These are phyloP conservation scores for Pythium plurisporium DNA, from an alignment of 352 stramenopile species.

Conservation along the genomic window DNA sequence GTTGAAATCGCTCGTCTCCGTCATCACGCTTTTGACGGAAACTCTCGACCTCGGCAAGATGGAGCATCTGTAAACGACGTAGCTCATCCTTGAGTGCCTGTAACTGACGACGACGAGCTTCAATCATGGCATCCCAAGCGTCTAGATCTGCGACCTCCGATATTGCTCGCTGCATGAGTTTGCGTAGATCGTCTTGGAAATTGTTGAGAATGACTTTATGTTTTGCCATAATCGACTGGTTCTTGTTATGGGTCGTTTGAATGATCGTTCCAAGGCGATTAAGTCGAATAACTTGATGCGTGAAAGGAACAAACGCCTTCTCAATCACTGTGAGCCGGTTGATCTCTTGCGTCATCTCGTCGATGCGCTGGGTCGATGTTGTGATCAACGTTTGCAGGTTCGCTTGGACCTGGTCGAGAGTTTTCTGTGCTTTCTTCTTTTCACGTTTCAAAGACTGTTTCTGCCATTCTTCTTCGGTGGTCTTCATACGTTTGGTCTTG, in stretches of 20 bases:
- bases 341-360: conserved; percentile 65
- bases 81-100: conserved; percentile 57
- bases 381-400: conserved; percentile 36
- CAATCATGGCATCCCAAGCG: conserved; percentile 66
- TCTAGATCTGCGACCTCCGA: conserved; percentile 52
- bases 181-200: conserved; percentile 57
- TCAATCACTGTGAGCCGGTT: conserved; percentile 53
- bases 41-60: conserved; percentile 58
- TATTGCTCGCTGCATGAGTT: conserved; percentile 45
- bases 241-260: conserved; percentile 34
- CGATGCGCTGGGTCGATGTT: conserved; percentile 49
- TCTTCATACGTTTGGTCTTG: conserved; percentile 74
- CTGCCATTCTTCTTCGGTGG: conserved; percentile 76
- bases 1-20: conserved; percentile 55
- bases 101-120: conserved; percentile 51
- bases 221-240: conserved; percentile 32
- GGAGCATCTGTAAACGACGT: conserved; percentile 42
- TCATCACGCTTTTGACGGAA: conserved; percentile 57
- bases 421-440: conserved; percentile 75
- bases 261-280: conserved; percentile 39
- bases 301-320: conserved; percentile 75
- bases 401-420: conserved; percentile 47
- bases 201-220: conserved; percentile 43
- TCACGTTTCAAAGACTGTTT: conserved; percentile 78
- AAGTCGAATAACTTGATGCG: conserved; percentile 56